Base-by-base conservation (phyloP, 352 stramenopile species). In the Globisporangium viniferum region DNA sequence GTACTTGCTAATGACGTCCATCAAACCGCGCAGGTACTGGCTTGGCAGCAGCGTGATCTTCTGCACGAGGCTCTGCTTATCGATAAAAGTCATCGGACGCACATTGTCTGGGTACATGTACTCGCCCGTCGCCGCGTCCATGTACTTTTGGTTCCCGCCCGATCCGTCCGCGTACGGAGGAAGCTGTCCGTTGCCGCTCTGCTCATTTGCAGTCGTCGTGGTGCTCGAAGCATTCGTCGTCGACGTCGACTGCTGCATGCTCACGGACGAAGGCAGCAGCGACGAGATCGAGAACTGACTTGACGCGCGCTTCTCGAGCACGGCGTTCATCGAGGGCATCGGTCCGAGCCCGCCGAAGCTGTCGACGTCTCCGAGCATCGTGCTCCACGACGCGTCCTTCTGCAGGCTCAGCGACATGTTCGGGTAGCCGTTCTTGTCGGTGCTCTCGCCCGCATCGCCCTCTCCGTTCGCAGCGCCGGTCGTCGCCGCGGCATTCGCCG, bases 1-100 rank as follows among this genome's bases (percentile, higher is more conserved):
- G 68, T 95, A 95, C 74, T 95, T 95, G 75, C 83, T 93, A 68
- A 95, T 95, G 14, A 95, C 86, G 63, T 95, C 87, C 79, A 95
- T 93, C 33, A 95, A 77, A 4, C 87, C 87, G 35, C 87, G 85
- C 46, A 95, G 67, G 60, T 95, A 95, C 64, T 95, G 87, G 48
- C 84, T 92, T 6, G 87, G 87, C 36, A 95, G 66, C 78, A 95
- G 77, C 65, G 87, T 95, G 64, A 95, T 95, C 70, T 90, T 93
- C 73, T 95, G 85, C 29, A 95, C 87, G 7, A 95, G 79, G 7
- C 80, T 77, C 67, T 95, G 85, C 66, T 95, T 95, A 67, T 95
- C 87, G 22, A 80, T 77, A 60, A 93, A 93, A 41, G 82, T 89
- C 87, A 95, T 95, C 53, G 85, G 87, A 63, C 91, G 86, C 61